Evolutionary conservation across 1,284 basidiomycete species (phyloP).

Genomic region (Cerrena zonata): DNA sequence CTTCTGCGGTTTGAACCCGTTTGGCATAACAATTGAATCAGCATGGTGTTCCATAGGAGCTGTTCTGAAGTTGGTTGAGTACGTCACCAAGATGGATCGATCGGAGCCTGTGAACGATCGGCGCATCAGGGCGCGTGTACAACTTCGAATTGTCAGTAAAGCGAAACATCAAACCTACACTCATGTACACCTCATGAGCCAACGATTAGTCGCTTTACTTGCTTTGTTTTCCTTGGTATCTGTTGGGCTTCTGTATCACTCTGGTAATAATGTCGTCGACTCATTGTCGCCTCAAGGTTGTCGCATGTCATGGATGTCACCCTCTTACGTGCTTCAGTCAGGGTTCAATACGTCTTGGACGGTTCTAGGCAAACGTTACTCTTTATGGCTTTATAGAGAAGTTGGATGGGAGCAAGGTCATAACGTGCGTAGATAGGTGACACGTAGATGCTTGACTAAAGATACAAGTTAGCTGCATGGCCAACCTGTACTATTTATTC

Average conservation of each 20-base stretch:
- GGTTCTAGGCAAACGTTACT: conserved; percentile 69
- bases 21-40: too few relatives aligned
- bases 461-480: conserved; percentile 42
- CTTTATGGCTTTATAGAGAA: conserved; percentile 88
- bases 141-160: neutral
- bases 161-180: neutral
- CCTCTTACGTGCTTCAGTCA: conserved; percentile 73
- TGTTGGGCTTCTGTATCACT: conserved; percentile 22
- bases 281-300: conserved; percentile 70
- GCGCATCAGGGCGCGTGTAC: neutral
- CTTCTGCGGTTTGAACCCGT: too few relatives aligned
- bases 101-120: neutral
- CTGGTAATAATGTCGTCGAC: conserved; percentile 21
- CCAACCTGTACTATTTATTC: conserved; percentile 87
- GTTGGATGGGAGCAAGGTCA: conserved; percentile 67
- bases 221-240: conserved; percentile 18
- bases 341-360: conserved; percentile 63
- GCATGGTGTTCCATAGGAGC: too few relatives aligned
- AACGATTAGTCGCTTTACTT: conserved; percentile 10
- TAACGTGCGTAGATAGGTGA: conserved; percentile 40
- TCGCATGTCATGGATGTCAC: conserved; percentile 97
- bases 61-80: too few relatives aligned
- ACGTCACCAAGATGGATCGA: too few relatives aligned
- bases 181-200: conserved; percentile 15
- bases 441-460: conserved; percentile 15